Percentiles rank a stretch among this genome's conserved stretches.
phyloP scores from a whole-genome alignment of 176 grass and related monocot species.

The Aegilops sharonensis region DNA sequence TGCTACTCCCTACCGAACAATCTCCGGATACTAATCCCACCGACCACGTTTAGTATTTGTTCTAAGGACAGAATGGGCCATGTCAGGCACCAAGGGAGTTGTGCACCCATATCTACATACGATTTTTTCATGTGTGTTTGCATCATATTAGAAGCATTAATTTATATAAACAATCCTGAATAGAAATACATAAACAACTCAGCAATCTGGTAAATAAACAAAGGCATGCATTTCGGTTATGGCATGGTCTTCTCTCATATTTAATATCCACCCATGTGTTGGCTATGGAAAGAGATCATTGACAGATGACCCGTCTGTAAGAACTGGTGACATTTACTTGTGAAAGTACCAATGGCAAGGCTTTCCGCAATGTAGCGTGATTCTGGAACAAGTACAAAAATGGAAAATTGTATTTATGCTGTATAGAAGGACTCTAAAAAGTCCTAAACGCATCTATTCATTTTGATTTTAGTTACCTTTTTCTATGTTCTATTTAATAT shows the following conservation, averaged over 20 bases:
- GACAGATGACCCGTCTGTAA: neutral
- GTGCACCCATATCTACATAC: too few relatives aligned
- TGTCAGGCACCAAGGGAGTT: too few relatives aligned
- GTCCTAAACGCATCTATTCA: too few relatives aligned
- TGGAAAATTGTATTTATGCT: neutral
- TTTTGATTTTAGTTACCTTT: too few relatives aligned
- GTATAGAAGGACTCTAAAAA: too few relatives aligned
- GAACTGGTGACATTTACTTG: neutral
- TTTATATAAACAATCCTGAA: neutral
- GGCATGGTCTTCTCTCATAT: neutral
- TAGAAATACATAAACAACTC: neutral
- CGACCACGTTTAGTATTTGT: too few relatives aligned
- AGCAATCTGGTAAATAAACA: neutral
- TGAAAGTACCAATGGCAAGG: neutral
- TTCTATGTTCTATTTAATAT: too few relatives aligned
- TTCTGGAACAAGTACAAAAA: neutral
- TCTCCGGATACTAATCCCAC: neutral
- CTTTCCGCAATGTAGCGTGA: too few relatives aligned
- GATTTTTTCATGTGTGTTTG: too few relatives aligned
- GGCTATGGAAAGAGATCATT: neutral
- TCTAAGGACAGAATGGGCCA: too few relatives aligned
- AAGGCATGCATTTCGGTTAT: neutral
- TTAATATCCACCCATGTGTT: neutral
- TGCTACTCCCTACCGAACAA: neutral
- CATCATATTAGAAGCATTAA: too few relatives aligned